These are phyloP conservation scores for Morella rubra DNA, from an alignment of 306 rosid species.

Conservation along the genomic window DNA sequence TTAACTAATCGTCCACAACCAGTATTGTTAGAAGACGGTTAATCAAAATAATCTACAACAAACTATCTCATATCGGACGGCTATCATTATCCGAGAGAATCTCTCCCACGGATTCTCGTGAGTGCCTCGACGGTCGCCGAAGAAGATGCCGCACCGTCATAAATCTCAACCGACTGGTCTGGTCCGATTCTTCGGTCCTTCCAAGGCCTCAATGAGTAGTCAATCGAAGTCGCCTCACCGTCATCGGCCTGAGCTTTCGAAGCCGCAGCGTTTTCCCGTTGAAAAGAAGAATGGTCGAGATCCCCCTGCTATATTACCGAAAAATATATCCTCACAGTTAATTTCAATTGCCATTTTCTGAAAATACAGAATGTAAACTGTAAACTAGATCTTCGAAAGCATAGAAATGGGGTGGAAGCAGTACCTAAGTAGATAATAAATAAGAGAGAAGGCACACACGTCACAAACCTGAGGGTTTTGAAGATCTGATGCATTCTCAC, in stretches of 20 bases:
- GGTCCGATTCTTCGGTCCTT: constrained; percentile 18
- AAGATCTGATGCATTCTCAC: constrained; percentile 36
- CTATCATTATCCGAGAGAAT: constrained; percentile 3
- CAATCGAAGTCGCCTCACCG: constrained; percentile 29
- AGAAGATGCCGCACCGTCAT: background rate
- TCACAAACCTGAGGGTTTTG: constrained; percentile 36
- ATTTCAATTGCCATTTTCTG: background rate
- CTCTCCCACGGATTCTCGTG: constrained; percentile 9
- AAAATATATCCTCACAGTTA: background rate
- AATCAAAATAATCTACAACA: constrained; percentile 23
- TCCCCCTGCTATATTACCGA: constrained; percentile 26
- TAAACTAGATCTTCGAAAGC: background rate
- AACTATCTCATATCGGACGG: constrained; percentile 25
- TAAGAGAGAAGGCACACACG: background rate
- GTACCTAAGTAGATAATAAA: too few relatives aligned
- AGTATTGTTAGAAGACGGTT: constrained; percentile 33
- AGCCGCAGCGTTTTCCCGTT: constrained; percentile 12
- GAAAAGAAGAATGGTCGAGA: constrained; percentile 11
- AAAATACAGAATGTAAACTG: background rate
- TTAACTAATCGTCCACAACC: constrained; percentile 35
- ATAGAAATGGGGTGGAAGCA: too few relatives aligned
- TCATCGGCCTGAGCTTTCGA: constrained; percentile 23
- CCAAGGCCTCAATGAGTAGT: constrained; percentile 10
- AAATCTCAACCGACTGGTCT: background rate
- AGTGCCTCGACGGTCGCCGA: background rate